Percentiles rank a stretch among this genome's conserved stretches.
These are phyloP conservation scores for Venturia pyrina DNA, from an alignment of 2,329 filamentous ascomycete genomes.

Conservation along the genomic window DNA sequence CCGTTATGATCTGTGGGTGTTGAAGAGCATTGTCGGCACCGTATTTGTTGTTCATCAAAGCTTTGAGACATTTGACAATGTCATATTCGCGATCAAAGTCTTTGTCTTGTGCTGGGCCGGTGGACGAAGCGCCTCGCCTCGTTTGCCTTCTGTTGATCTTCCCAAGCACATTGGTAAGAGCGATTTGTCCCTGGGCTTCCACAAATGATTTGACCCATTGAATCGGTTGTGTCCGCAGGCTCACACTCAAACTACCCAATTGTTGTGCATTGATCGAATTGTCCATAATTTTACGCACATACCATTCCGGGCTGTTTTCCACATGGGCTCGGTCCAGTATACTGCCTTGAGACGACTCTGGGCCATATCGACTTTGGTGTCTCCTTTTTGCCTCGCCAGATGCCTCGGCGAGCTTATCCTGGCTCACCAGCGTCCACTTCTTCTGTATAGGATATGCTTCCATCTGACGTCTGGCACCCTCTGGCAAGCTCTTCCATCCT, in stretches of 20 bases:
- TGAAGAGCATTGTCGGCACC: conserved; percentile 89
- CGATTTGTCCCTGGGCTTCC: conserved; percentile 93
- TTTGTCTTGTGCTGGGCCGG: conserved; percentile 52
- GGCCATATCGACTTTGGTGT: conserved; percentile 59
- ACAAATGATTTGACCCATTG: conserved; percentile 95
- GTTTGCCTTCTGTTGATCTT: conserved; percentile 84
- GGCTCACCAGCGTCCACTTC: conserved; percentile 95
- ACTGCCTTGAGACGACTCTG: conserved; percentile 59
- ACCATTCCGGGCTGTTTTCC: conserved; percentile 96
- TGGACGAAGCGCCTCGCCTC: conserved; percentile 55
- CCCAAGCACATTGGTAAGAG: conserved; percentile 82
- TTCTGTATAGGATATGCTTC: conserved; percentile 86
- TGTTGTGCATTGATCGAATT: conserved; percentile 88
- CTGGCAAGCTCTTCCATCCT: conserved; percentile 93
- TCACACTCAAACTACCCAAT: conserved; percentile 86
- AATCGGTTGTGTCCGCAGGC: conserved; percentile 89
- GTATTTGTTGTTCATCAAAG: conserved; percentile 98
- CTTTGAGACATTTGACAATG: conserved; percentile 94
- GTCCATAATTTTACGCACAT: conserved; percentile 93
- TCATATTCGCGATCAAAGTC: conserved; percentile 90
- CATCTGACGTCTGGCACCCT: conserved; percentile 93
- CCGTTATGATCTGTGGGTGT: conserved; percentile 83
- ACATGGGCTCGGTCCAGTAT: conserved; percentile 76
- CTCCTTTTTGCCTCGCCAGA: conserved; percentile 89
- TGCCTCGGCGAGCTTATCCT: conserved; percentile 86